Evolutionary conservation across 2,329 filamentous ascomycete species (phyloP).

Genomic region (Nemania sp.): DNA sequence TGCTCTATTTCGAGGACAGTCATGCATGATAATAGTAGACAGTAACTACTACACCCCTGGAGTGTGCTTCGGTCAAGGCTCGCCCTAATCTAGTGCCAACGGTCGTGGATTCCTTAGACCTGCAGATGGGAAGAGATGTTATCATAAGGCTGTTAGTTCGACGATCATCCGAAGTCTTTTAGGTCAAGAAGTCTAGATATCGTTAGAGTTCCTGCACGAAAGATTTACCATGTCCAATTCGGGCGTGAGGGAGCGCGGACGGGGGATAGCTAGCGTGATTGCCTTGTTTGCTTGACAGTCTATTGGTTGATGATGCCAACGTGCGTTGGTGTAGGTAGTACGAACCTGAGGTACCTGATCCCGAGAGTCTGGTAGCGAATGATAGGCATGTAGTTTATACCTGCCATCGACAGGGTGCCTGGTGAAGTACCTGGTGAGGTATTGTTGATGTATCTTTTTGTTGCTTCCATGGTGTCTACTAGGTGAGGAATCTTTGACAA

Average conservation of each 20-base stretch:
- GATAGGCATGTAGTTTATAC: not conserved
- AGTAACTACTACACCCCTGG: not conserved
- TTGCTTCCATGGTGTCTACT: not conserved
- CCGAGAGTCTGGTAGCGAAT: constrained; percentile 18
- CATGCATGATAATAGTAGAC: not conserved
- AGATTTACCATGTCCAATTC: not conserved
- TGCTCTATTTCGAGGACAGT: not conserved
- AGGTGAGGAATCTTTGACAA: not conserved
- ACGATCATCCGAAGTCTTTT: not conserved
- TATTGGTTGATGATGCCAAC: constrained; percentile 7
- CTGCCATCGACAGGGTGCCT: constrained; percentile 1
- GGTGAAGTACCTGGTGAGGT: constrained; percentile 11
- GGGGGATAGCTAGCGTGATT: constrained; percentile 17
- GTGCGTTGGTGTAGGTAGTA: constrained; percentile 4
- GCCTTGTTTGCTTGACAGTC: constrained; percentile 8
- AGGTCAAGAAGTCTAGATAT: not conserved
- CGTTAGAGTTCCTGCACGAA: not conserved
- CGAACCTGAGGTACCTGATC: not conserved
- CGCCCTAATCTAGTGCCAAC: constrained; percentile 1
- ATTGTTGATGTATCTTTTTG: constrained; percentile 13
- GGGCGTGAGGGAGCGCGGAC: not conserved
- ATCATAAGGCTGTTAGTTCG: constrained; percentile 16
- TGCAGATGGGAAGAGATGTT: not conserved
- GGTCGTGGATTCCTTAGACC: not conserved
- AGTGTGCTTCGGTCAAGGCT: not conserved